Evolutionary conservation across 164 flowering plant genomes (phyloP).

Genomic region (Liriodendron chinense): DNA sequence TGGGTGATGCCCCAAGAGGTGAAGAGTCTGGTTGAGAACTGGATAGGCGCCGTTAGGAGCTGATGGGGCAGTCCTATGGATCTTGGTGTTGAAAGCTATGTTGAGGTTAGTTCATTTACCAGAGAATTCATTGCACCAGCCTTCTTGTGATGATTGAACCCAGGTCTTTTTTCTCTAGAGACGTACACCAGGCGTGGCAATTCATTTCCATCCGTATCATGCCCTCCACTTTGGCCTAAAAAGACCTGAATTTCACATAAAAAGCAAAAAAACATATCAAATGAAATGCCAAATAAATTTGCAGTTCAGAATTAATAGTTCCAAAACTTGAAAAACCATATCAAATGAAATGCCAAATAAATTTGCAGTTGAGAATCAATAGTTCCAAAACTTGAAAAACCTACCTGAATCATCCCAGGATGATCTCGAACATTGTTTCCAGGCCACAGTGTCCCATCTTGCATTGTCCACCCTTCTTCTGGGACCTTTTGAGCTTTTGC

Average conservation of each 20-base stretch:
- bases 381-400: neutral
- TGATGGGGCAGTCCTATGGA: too few species aligned
- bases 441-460: constrained; percentile 99
- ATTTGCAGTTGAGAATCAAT: neutral
- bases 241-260: constrained; percentile 47
- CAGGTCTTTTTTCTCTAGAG: constrained; percentile 98
- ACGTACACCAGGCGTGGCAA: constrained; percentile 96
- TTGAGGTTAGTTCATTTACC: constrained; percentile 33
- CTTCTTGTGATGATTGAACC: constrained; percentile 92
- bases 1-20: neutral
- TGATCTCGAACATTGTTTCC: constrained; percentile 95
- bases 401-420: constrained; percentile 95
- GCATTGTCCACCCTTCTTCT: constrained; percentile 96
- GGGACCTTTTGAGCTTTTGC: constrained; percentile 85
- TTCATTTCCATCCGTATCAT: constrained; percentile 85
- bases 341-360: neutral
- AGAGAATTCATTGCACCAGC: constrained; percentile 99
- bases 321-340: neutral
- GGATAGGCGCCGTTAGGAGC: too few species aligned
- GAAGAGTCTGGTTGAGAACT: too few species aligned
- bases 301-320: neutral
- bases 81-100: neutral
- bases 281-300: neutral
- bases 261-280: neutral
- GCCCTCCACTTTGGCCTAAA: constrained; percentile 95